Percentiles rank a stretch among this genome's conserved stretches.
phyloP scores from a whole-genome alignment of 306 rosid species.

The Pueraria montana region DNA sequence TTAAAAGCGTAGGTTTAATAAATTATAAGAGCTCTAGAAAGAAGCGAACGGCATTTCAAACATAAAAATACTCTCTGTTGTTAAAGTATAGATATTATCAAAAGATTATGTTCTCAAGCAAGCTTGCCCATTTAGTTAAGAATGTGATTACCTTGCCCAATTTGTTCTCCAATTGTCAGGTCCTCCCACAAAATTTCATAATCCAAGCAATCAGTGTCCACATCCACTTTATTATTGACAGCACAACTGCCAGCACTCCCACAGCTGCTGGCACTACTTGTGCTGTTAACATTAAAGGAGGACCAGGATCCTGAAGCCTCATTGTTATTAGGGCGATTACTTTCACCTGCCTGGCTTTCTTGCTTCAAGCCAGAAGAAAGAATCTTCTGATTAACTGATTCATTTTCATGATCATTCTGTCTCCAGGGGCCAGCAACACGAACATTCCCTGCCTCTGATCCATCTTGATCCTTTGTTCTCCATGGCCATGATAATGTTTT shows the following conservation, averaged over 20 bases:
- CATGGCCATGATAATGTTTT: constrained; percentile 92
- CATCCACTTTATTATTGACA: constrained; percentile 73
- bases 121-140: constrained; percentile 33
- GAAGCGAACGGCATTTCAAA: constrained; percentile 14
- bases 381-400: constrained; percentile 57
- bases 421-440: constrained; percentile 68
- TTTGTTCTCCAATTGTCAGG: constrained; percentile 89
- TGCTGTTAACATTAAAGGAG: constrained; percentile 84
- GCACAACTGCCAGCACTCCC: constrained; percentile 91
- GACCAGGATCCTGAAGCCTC: constrained; percentile 89
- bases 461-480: constrained; percentile 82
- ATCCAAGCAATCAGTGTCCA: constrained; percentile 90
- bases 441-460: constrained; percentile 60
- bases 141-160: constrained; percentile 85
- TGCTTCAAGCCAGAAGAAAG: constrained; percentile 56
- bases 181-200: constrained; percentile 99
- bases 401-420: constrained; percentile 78
- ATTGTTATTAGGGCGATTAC: constrained; percentile 62
- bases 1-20: background rate
- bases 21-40: constrained; percentile 20
- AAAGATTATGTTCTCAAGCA: constrained; percentile 41
- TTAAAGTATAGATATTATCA: constrained; percentile 22
- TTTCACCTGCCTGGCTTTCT: constrained; percentile 68
- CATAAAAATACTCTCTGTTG: background rate
- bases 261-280: constrained; percentile 96